Percentiles rank a stretch among this genome's conserved stretches.
phyloP scores from a whole-genome alignment of 768 basidiomycete genomes.

The Termitomyces sp. region DNA sequence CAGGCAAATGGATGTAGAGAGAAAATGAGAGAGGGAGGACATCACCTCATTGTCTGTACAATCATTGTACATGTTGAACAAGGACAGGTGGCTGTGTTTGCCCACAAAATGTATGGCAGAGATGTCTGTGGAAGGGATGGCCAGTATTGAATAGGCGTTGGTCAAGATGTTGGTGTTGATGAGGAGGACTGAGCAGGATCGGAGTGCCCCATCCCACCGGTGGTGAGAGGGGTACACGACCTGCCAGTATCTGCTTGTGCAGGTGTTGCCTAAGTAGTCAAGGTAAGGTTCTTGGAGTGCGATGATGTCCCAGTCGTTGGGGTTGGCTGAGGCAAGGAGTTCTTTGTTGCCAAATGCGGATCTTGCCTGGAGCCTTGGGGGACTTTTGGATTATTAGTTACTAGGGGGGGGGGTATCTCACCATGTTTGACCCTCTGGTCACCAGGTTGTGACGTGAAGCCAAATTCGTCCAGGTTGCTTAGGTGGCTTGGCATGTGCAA shows the following conservation, averaged over 20 bases:
- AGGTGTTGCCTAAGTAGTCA: not conserved
- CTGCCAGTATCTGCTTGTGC: not conserved
- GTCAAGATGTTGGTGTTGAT: not conserved
- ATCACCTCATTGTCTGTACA: not conserved
- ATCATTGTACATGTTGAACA: not conserved
- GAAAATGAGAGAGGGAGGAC: too few species aligned
- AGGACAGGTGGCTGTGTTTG: not conserved
- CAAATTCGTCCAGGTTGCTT: not conserved
- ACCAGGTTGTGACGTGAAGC: too few species aligned
- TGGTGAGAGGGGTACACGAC: not conserved
- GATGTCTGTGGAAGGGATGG: not conserved
- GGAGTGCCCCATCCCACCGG: not conserved
- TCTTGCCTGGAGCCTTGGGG: not conserved
- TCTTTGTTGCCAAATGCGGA: too few species aligned
- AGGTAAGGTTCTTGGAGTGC: not conserved
- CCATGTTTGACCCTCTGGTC: too few species aligned
- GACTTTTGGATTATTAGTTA: not conserved
- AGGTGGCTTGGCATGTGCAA: too few species aligned
- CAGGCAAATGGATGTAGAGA: too few species aligned
- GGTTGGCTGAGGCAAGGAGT: not conserved
- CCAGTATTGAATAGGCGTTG: not conserved
- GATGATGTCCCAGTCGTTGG: not conserved
- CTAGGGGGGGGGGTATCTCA: too few species aligned
- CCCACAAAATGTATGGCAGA: not conserved
- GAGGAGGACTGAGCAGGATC: not conserved